Base-by-base conservation (phyloP, 2,329 filamentous ascomycete species). In the Colletotrichum orbiculare region DNA sequence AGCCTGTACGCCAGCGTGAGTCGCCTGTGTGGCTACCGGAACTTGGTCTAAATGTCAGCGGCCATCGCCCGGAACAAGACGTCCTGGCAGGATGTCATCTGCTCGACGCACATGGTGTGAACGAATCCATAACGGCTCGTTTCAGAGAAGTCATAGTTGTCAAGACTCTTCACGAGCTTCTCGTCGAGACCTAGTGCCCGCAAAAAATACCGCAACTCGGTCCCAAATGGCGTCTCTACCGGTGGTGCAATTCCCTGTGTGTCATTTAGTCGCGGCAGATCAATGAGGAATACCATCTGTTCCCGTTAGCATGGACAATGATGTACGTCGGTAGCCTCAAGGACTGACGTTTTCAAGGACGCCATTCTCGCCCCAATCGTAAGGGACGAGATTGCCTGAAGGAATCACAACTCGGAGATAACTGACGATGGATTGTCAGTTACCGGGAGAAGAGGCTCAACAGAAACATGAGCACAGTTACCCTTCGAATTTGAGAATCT, bases 291-390 rank as follows among this genome's bases (percentile, higher is more conserved):
- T 8, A 94, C 88, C 71, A 89, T 90, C 89, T 91, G 62, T 41
- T 8, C 37, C 12, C 17, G 55, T 75, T 43, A 74, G 70, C 56
- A 8, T 39, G 15, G 17, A n/a, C 13, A 3, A 25, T 11, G 43
- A 8, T 37, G 10, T 13, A 15, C 11, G 43, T 13, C 9, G 17
- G 35, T 35, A 61, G 33, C 3, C 17, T 33, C 37, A 43, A 47
- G 42, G 41, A 75, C 83, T 64, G 72, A 91, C 90, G 76, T 97
- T 97, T 77, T 97, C 94, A 89, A 97, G 91, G 2, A 89, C 78
- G 7, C 92, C 92, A 2, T 83, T 85, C 75, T 96, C 93, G 9
- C 94, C 95, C 94, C 96, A 98, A 74, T 99, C 95, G 71, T 92
- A 93, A 8, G 87, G 83, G 11, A 91, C 89, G 53, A 97, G 81